A percentile compares a stretch with the other conserved stretches of the same genome.
phyloP scores from a whole-genome alignment of 2,329 filamentous ascomycete genomes.

The Arthroderma sp. region DNA sequence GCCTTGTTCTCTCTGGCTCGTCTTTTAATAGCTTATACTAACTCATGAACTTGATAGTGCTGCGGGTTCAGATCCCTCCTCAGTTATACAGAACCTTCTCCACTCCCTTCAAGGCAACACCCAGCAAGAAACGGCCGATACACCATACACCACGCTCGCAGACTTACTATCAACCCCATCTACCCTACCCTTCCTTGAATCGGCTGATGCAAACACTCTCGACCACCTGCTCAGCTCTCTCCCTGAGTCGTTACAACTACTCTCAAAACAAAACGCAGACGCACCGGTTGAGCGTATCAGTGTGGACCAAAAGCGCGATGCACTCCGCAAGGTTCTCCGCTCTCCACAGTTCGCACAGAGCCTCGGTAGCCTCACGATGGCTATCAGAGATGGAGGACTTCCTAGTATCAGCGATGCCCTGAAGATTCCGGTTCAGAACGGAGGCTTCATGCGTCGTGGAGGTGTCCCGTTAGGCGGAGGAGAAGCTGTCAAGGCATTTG shows the following conservation, averaged over 20 bases:
- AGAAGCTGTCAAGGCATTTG: conserved; percentile 79
- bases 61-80: conserved; percentile 56
- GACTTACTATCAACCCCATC: conserved; percentile 69
- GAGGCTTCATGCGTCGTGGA: conserved; percentile 66
- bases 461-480: conserved; percentile 77
- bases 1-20: too few relatives aligned
- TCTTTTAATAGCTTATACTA: background rate
- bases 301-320: conserved; percentile 61
- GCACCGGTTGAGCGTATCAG: conserved; percentile 62
- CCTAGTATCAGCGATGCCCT: conserved; percentile 83
- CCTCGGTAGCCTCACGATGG: conserved; percentile 70
- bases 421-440: conserved; percentile 66
- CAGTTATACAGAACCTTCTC: conserved; percentile 77
- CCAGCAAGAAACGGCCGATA: conserved; percentile 42
- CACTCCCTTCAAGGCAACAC: conserved; percentile 53
- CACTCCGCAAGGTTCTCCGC: conserved; percentile 69
- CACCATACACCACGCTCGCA: conserved; percentile 68
- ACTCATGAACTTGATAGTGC: conserved; percentile 38
- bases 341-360: conserved; percentile 89
- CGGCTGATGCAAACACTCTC: conserved; percentile 51
- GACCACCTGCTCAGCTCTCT: conserved; percentile 67
- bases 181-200: conserved; percentile 66
- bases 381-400: conserved; percentile 77
- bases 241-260: conserved; percentile 63
- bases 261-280: conserved; percentile 57